Evolutionary conservation across 192 early-diverging fungal genomes (phyloP).

Genomic region (Phlyctochytrium bullatum): DNA sequence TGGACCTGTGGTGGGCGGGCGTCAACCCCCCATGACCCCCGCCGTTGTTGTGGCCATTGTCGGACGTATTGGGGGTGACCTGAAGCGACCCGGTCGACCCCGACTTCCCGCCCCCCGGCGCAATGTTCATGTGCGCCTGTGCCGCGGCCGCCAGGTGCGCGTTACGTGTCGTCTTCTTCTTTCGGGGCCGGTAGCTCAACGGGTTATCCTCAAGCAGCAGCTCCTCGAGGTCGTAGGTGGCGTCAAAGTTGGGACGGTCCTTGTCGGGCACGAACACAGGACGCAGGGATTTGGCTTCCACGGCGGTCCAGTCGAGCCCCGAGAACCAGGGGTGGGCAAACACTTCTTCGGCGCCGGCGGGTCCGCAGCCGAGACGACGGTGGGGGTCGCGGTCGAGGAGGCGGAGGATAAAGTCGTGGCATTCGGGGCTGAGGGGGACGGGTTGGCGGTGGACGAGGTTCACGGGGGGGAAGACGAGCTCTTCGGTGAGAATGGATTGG

Average conservation of each 20-base stretch:
- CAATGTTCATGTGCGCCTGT: neutral
- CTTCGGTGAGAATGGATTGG: constrained; percentile 46
- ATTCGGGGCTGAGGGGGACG: neutral
- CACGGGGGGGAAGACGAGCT: constrained; percentile 35
- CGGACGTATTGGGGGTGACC: neutral
- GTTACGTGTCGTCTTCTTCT: neutral
- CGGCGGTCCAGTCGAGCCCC: constrained; percentile 47
- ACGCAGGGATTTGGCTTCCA: constrained; percentile 33
- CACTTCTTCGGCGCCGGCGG: constrained; percentile 61
- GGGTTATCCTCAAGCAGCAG: constrained; percentile 64
- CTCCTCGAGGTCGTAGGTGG: constrained; percentile 62
- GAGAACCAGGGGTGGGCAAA: constrained; percentile 51
- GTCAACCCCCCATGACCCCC: too few species aligned
- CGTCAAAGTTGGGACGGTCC: neutral
- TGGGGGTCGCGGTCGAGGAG: neutral
- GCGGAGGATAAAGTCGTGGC: neutral
- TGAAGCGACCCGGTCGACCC: neutral
- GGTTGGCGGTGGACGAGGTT: neutral
- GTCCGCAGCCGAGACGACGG: constrained; percentile 74
- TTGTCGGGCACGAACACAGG: constrained; percentile 55
- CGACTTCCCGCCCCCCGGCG: too few species aligned
- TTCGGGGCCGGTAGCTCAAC: neutral
- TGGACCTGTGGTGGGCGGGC: too few species aligned
- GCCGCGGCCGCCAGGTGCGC: neutral
- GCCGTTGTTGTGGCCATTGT: neutral